Percentiles rank a stretch among this genome's conserved stretches.
Evolutionary conservation across 1,284 basidiomycete species (phyloP).

Genomic region (Apiotrichum sp.): DNA sequence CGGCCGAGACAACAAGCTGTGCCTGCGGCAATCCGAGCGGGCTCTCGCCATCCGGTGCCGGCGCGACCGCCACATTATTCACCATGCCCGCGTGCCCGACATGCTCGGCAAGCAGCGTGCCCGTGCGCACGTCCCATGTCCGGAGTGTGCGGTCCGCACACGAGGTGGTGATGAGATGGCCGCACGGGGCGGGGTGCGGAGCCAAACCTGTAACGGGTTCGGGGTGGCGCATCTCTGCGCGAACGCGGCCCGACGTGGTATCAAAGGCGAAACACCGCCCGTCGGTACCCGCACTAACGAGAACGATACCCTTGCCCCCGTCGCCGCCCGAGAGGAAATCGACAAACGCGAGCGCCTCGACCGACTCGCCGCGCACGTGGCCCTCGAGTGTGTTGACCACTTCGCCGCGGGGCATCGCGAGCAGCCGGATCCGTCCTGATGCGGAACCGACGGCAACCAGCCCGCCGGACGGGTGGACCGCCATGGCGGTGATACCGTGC

Average conservation of each 20-base stretch:
- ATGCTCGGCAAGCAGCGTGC: slow-evolving; percentile 69
- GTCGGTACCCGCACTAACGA: slow-evolving; percentile 85
- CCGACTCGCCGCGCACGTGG: slow-evolving; percentile 78
- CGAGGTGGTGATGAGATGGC: slow-evolving; percentile 69
- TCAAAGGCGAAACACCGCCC: slow-evolving; percentile 94
- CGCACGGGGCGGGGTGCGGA: slow-evolving; percentile 60
- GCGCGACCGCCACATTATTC: slow-evolving; percentile 64
- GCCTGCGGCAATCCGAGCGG: slow-evolving; percentile 19
- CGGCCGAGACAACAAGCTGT: slow-evolving; percentile 66
- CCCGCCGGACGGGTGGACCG: slow-evolving; percentile 74
- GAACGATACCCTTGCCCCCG: slow-evolving; percentile 56
- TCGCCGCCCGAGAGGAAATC: slow-evolving; percentile 59
- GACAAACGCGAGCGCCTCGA: slow-evolving; percentile 82
- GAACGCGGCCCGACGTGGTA: slow-evolving; percentile 69
- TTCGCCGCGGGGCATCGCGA: slow-evolving; percentile 79
- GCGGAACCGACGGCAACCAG: slow-evolving; percentile 83
- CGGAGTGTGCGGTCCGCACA: slow-evolving; percentile 78
- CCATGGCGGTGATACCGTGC: slow-evolving; percentile 76
- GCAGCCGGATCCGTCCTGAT: slow-evolving; percentile 72
- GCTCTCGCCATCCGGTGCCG: slow-evolving; percentile 39
- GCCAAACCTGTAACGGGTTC: slow-evolving; percentile 79
- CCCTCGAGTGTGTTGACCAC: slow-evolving; percentile 64
- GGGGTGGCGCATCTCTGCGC: slow-evolving; percentile 58
- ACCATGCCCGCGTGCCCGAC: slow-evolving; percentile 78
- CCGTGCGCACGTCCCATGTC: slow-evolving; percentile 89